phyloP scores from a whole-genome alignment of 1,284 basidiomycete species.

The Cutaneotrichosporon cavernicola region DNA sequence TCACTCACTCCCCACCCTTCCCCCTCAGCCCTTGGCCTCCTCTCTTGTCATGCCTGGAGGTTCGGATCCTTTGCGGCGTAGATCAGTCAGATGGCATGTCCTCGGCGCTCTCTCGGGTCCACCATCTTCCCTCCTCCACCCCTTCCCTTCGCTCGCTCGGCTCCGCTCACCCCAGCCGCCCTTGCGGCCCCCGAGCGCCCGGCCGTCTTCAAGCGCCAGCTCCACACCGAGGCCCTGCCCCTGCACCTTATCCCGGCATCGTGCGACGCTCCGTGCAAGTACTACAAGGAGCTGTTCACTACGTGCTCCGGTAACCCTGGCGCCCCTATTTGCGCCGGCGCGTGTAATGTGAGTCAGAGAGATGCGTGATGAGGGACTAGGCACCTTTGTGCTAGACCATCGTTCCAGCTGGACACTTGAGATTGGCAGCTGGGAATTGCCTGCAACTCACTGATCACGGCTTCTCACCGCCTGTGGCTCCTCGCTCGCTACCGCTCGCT shows the following conservation, averaged over 20 bases:
- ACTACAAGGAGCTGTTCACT: slow-evolving; percentile 19
- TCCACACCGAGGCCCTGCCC: slow-evolving; percentile 5
- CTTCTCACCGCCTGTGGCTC: too few relatives aligned
- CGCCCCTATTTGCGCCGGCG: slow-evolving; percentile 6
- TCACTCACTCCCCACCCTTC: background rate
- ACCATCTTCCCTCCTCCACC: too few relatives aligned
- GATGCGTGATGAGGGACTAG: background rate
- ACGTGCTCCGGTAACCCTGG: slow-evolving; percentile 14
- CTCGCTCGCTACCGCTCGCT: too few relatives aligned
- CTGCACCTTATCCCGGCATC: slow-evolving; percentile 10
- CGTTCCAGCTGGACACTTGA: too few relatives aligned
- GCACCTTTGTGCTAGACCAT: too few relatives aligned
- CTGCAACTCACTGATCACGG: too few relatives aligned
- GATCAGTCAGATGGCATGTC: too few relatives aligned
- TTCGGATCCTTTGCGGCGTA: too few relatives aligned
- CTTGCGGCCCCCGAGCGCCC: background rate
- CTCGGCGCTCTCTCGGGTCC: too few relatives aligned
- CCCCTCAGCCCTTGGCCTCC: background rate
- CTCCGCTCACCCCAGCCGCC: slow-evolving; percentile 6
- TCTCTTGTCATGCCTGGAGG: too few relatives aligned
- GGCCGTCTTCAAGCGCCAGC: slow-evolving; percentile 1
- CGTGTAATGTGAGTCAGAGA: slow-evolving; percentile 18
- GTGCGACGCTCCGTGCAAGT: slow-evolving; percentile 14
- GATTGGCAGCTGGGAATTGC: too few relatives aligned
- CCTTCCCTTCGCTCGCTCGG: background rate